Base-by-base conservation (phyloP, 176 grass and related monocot genomes). In the Areca catechu region DNA sequence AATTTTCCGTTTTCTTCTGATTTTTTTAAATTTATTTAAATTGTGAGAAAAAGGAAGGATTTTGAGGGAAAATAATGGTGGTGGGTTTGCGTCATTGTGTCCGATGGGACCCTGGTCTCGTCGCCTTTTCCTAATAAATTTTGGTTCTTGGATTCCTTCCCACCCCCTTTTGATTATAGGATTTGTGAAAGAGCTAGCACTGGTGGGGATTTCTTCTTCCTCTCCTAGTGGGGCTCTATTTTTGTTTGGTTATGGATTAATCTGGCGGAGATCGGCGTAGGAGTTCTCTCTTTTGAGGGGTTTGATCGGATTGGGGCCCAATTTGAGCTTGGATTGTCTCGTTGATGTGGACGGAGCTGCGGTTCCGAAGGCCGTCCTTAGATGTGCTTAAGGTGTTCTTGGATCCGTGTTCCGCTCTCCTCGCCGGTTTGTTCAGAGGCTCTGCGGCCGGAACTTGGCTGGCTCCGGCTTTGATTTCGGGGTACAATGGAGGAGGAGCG, bases 401-500 rank as follows among this genome's bases (percentile, higher is more conserved):
- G 6, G 30, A 34, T 43, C 34, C 10, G 7, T 34, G 30, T 34
- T 34, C 34, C 34, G 34, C 34, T 43, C 34, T 14, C 34, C 34
- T 10, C 34, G 34, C 10, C 9, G 10, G 34, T 43, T 43, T 12
- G 74, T 61, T 20, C 53, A 75, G 4, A 49, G 69, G 22, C 61
- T 76, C 27, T 72, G 63, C 75, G 57, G 71, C 76, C 21, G 72
- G 76, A 49, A 71, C 80, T 60, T 79, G 71, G 80, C 49, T 24
- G 15, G 28, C n/a, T 71, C 7, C 4, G 18, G 7, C 56, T n/a
- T 2, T 2, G 34, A 43, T 43, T 43, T 43, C 34, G 9, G 34
- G 34, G 2, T 1, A 29, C 28, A 64, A 98, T 98, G 94, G 94
- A 98, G 19, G 87, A 88, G 22, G 88, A 80, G n/a, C 58, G 74